Base-by-base conservation (phyloP, 2,329 filamentous ascomycete species). In the Aspergillus clavatus region DNA sequence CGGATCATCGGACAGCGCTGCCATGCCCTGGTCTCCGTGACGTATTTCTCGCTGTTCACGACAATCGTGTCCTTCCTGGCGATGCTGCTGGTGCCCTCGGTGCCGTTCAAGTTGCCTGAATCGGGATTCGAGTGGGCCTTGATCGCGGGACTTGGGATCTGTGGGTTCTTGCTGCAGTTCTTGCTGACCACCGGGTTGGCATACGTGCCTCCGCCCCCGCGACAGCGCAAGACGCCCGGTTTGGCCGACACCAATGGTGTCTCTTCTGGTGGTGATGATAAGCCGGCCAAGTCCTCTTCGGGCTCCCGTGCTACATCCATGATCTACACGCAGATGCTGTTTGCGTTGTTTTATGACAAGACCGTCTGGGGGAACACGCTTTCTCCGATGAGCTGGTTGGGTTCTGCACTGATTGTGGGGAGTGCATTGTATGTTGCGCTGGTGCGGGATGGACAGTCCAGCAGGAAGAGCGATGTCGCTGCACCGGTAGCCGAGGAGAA, bases 91-190 rank as follows among this genome's bases (percentile, higher is more conserved):
- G 51, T 84, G 3, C 80, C 81, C 2, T 71, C 69, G 6, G 72
- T 83, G 4, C 75, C 75, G 1, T 80, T 84, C 50, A 62, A 80
- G 5, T 62, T 83, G 1, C 82, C 82, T 0, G 66, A 63, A 0
- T 75, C 73, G 10, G 27, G 67, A 3, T 69, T 73, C 1, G 73
- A 90, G 60, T 91, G 86, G 84, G 63, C 70, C 0, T 75, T 89
- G 29, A 69, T 95, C 12, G 43, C 83, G 0, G 78, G 83, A 28
- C 71, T 95, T 3, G 87, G 86, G 0, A 59, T 81, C 0, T 84
- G 84, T 52, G 90, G 90, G 0, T 91, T 95, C 60, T 64, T 85
- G 18, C 86, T 91, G 79, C 90, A 95, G 76, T 89, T 89, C 54
- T 74, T 94, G n/a, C 72, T 94, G 14, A 93, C 89, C 1, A 78